phyloP scores from a whole-genome alignment of 148 eudicot species.

The Tetragonia tetragonoides region DNA sequence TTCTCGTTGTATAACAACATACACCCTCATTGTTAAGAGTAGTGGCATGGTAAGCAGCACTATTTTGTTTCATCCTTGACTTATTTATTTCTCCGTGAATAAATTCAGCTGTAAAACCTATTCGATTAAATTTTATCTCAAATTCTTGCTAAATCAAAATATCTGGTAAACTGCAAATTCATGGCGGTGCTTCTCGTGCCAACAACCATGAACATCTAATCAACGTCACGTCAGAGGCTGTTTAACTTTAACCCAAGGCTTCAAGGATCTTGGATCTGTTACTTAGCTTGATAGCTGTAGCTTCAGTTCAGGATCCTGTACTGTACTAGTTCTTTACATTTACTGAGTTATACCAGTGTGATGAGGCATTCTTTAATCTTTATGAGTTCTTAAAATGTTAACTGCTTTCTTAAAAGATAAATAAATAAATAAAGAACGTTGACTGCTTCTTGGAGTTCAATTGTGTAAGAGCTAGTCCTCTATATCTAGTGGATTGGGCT shows the following conservation, averaged over 20 bases:
- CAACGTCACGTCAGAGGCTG: background rate
- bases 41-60: conserved; percentile 51
- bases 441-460: too few species aligned
- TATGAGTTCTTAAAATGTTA: too few species aligned
- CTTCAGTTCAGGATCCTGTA: background rate
- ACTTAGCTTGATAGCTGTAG: too few species aligned
- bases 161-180: background rate
- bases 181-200: background rate
- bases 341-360: too few species aligned
- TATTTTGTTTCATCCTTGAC: background rate
- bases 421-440: too few species aligned
- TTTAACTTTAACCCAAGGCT: background rate
- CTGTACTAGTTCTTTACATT: too few species aligned
- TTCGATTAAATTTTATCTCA: background rate
- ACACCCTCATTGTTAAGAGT: conserved; percentile 57
- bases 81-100: background rate
- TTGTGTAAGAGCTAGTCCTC: too few species aligned
- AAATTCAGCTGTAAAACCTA: background rate
- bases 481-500: too few species aligned
- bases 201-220: background rate
- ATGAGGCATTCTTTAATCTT: too few species aligned
- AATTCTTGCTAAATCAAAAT: too few species aligned
- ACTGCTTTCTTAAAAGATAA: too few species aligned
- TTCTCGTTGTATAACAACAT: conserved; percentile 70
- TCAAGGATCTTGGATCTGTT: too few species aligned